phyloP scores from a whole-genome alignment of 1,139 yeast genomes.

The Hanseniaspora sp. region DNA sequence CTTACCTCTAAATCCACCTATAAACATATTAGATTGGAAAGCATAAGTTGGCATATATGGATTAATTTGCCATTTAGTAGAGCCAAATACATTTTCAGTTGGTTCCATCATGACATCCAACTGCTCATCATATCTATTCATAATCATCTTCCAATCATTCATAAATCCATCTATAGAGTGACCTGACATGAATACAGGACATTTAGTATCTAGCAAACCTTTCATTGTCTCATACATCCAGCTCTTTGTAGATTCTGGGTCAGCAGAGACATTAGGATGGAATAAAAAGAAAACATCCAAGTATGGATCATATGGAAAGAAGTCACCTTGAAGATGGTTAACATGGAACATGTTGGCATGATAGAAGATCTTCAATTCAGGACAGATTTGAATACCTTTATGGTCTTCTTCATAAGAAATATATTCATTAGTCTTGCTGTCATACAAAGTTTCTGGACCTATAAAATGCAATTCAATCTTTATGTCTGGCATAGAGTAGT shows the following conservation, averaged over 20 bases:
- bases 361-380: slow-evolving; percentile 60
- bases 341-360: slow-evolving; percentile 89
- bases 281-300: slow-evolving; percentile 81
- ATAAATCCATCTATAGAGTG: slow-evolving; percentile 64
- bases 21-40: slow-evolving; percentile 77
- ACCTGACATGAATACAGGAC: slow-evolving; percentile 84
- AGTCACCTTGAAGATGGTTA: slow-evolving; percentile 79
- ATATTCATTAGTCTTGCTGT: slow-evolving; percentile 48
- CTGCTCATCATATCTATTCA: slow-evolving; percentile 55
- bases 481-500: slow-evolving; percentile 72
- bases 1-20: slow-evolving; percentile 91
- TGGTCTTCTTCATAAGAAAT: slow-evolving; percentile 49
- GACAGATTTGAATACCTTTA: slow-evolving; percentile 56
- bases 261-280: slow-evolving; percentile 86
- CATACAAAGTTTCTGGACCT: slow-evolving; percentile 85
- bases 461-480: slow-evolving; percentile 79
- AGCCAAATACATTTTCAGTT: slow-evolving; percentile 60
- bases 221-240: slow-evolving; percentile 90
- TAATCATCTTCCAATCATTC: slow-evolving; percentile 64
- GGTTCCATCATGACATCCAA: slow-evolving; percentile 73
- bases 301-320: slow-evolving; percentile 96
- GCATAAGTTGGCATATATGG: slow-evolving; percentile 86
- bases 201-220: slow-evolving; percentile 81
- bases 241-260: slow-evolving; percentile 61
- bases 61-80: slow-evolving; percentile 88